A percentile compares a stretch with the other conserved stretches of the same genome.
Evolutionary conservation across 2,329 filamentous ascomycete genomes (phyloP).

Genomic region (Monosporascus ibericus): DNA sequence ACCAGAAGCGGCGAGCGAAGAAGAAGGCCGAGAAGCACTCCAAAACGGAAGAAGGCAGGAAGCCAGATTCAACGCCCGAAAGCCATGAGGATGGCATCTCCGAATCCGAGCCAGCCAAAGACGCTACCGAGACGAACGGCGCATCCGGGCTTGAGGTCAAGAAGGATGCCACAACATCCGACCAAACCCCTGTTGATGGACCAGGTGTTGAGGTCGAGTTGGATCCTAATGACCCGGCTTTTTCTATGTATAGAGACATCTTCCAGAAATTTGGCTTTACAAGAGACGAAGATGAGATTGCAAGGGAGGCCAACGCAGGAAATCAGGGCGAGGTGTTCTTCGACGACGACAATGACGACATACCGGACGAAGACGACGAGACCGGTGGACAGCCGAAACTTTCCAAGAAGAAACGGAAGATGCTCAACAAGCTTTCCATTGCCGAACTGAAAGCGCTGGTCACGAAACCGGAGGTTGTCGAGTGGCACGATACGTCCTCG

Average conservation of each 20-base stretch:
- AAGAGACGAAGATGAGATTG: constrained; percentile 55
- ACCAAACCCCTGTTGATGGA: constrained; percentile 37
- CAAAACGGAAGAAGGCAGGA: constrained; percentile 44
- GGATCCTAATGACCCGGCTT: constrained; percentile 68
- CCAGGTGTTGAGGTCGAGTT: constrained; percentile 42
- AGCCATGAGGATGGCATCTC: constrained; percentile 21
- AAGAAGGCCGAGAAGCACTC: constrained; percentile 86
- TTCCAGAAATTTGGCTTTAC: constrained; percentile 71
- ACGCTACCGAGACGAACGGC: constrained; percentile 20
- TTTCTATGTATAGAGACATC: constrained; percentile 76
- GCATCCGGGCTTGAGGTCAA: constrained; percentile 35
- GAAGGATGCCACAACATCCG: constrained; percentile 29
- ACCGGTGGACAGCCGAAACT: constrained; percentile 59
- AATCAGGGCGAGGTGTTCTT: constrained; percentile 84
- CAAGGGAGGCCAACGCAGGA: constrained; percentile 58
- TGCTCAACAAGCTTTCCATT: constrained; percentile 85
- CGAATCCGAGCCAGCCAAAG: constrained; percentile 18
- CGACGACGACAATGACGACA: constrained; percentile 78
- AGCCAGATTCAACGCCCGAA: constrained; percentile 27
- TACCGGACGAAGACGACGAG: constrained; percentile 78
- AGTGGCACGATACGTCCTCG: constrained; percentile 94
- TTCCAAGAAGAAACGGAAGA: constrained; percentile 93
- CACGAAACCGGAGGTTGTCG: constrained; percentile 84
- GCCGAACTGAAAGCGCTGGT: constrained; percentile 93
- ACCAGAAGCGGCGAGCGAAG: constrained; percentile 85